Percentiles rank a stretch among this genome's conserved stretches.
Conservation (phyloP, 306 rosid genomes). For the Purshia tridentata region DNA sequence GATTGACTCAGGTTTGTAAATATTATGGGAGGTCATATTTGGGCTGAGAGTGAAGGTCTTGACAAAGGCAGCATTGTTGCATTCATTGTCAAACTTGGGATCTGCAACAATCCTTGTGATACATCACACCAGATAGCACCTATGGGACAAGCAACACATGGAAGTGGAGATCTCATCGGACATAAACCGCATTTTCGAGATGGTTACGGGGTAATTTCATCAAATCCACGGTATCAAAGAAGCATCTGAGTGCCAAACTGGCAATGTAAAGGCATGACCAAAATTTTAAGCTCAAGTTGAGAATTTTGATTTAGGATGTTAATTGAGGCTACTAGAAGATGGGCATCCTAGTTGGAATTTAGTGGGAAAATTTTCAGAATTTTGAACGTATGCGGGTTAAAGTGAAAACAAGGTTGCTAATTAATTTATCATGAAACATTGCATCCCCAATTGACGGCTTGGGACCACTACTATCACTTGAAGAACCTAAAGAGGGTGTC, state of each 20-base stretch:
- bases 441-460: no score
- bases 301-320: not conserved
- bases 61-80: conserved; percentile 68
- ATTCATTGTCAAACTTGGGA: conserved; percentile 76
- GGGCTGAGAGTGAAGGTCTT: conserved; percentile 87
- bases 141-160: conserved; percentile 41
- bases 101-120: conserved; percentile 45
- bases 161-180: conserved; percentile 67
- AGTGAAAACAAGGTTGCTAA: no score
- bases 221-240: conserved; percentile 59
- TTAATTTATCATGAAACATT: no score
- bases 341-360: no score
- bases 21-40: conserved; percentile 92
- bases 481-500: no score
- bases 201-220: conserved; percentile 36
- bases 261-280: not conserved
- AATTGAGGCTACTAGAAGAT: no score
- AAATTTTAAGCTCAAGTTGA: not conserved
- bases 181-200: conserved; percentile 47
- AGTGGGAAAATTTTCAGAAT: no score
- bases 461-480: no score
- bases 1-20: conserved; percentile 71
- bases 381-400: no score
- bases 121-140: conserved; percentile 42
- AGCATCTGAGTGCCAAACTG: conserved; percentile 37